Evolutionary conservation across 1,139 yeast genomes (phyloP).

Genomic region (Scheffersomyces parashehatae): DNA sequence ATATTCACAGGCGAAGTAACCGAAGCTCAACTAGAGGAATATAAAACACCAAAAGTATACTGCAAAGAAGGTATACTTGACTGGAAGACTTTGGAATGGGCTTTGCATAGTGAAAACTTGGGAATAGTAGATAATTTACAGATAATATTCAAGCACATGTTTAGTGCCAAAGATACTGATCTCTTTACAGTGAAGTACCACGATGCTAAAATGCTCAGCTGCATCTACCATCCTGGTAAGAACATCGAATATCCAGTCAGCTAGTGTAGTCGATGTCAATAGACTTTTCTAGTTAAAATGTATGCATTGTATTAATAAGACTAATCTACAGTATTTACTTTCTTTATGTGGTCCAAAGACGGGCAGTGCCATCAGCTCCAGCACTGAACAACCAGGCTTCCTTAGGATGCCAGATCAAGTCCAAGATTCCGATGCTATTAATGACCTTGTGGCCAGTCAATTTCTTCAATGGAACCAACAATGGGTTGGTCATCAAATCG

Average conservation of each 20-base stretch:
- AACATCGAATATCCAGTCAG: constrained; percentile 10
- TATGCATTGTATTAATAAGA: constrained; percentile 1
- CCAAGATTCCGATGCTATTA: constrained; percentile 85
- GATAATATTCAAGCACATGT: constrained; percentile 28
- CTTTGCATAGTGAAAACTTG: constrained; percentile 36
- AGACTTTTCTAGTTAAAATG: too few relatives aligned
- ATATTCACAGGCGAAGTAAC: constrained; percentile 40
- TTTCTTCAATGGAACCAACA: constrained; percentile 94
- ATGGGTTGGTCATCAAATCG: constrained; percentile 92
- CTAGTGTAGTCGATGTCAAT: background rate
- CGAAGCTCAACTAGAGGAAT: constrained; percentile 24
- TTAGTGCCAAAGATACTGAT: constrained; percentile 22
- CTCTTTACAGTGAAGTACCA: constrained; percentile 22
- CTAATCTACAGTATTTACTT: constrained; percentile 7
- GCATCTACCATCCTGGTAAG: constrained; percentile 16
- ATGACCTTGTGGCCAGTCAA: constrained; percentile 86
- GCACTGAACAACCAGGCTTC: constrained; percentile 98
- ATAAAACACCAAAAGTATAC: constrained; percentile 21
- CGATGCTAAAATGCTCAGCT: constrained; percentile 15
- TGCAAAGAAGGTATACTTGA: constrained; percentile 47
- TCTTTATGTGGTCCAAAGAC: constrained; percentile 83
- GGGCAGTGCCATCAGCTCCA: constrained; percentile 97
- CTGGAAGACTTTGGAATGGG: constrained; percentile 46
- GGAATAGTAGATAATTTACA: constrained; percentile 47
- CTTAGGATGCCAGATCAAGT: constrained; percentile 92